phyloP scores from a whole-genome alignment of 192 early-diverging fungal species.

The Backusella australiensis region DNA sequence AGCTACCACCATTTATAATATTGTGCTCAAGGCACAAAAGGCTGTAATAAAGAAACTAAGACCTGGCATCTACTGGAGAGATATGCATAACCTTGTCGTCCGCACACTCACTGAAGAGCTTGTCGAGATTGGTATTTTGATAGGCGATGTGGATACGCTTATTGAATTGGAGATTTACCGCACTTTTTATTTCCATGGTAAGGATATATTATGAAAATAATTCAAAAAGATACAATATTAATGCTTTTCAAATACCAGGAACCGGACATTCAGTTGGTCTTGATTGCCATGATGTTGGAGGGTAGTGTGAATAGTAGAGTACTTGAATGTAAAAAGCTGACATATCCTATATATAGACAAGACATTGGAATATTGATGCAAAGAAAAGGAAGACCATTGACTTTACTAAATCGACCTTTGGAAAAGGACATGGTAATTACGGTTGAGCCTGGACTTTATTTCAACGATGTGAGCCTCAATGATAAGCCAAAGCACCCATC shows the following conservation, averaged over 20 bases:
- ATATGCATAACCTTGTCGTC: conserved; percentile 80
- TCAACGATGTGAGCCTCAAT: conserved; percentile 75
- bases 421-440: conserved; percentile 84
- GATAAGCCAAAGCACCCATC: conserved; percentile 56
- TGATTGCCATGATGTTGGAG: conserved; percentile 84
- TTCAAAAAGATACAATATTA: neutral
- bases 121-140: conserved; percentile 67
- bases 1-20: conserved; percentile 77
- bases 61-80: conserved; percentile 83
- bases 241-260: conserved; percentile 27
- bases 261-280: conserved; percentile 89
- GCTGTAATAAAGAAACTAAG: conserved; percentile 66
- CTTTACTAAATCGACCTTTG: conserved; percentile 72
- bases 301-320: conserved; percentile 2
- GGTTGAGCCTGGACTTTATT: conserved; percentile 93
- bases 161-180: conserved; percentile 63
- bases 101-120: conserved; percentile 64
- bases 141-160: conserved; percentile 60
- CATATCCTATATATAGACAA: neutral
- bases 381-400: conserved; percentile 30
- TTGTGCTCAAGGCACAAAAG: conserved; percentile 80
- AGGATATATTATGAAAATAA: neutral
- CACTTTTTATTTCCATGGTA: conserved; percentile 86
- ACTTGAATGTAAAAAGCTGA: neutral
- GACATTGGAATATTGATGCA: neutral